A percentile compares a stretch with the other conserved stretches of the same genome.
Conservation (phyloP, 208 protist species). For the Zelonia costaricensis region DNA sequence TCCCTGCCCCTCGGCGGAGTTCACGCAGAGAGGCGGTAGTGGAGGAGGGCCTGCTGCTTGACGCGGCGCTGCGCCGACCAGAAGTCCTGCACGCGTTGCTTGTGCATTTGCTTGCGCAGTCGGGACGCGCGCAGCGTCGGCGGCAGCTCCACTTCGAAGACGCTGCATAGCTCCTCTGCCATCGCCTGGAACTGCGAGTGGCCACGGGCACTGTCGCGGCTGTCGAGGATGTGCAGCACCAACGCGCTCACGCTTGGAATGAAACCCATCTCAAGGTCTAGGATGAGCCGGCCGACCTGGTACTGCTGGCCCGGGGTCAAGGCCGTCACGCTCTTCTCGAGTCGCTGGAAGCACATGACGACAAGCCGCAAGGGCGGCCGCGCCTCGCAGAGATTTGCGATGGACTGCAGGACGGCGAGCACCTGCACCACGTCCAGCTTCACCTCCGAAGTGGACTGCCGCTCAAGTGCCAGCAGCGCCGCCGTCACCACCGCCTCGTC, state of each 20-base stretch:
- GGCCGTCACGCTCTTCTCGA: constrained; percentile 55
- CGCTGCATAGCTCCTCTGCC: constrained; percentile 73
- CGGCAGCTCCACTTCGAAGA: constrained; percentile 78
- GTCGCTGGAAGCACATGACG: constrained; percentile 51
- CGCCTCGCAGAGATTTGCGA: constrained; percentile 36
- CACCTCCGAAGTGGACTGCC: constrained; percentile 53
- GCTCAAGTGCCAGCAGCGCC: constrained; percentile 45
- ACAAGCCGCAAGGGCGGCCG: constrained; percentile 44
- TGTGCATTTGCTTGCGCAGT: constrained; percentile 50
- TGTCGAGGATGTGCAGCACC: constrained; percentile 74
- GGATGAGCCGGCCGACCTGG: constrained; percentile 49
- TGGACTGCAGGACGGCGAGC: constrained; percentile 61
- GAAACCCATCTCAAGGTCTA: constrained; percentile 88
- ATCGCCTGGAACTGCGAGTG: constrained; percentile 39
- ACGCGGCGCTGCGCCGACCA: constrained; percentile 23
- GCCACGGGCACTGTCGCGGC: constrained; percentile 52
- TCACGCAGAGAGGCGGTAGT: too few species aligned
- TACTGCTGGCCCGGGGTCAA: constrained; percentile 60
- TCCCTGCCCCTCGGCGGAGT: too few species aligned
- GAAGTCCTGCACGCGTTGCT: constrained; percentile 37
- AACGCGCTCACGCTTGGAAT: constrained; percentile 51
- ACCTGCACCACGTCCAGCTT: constrained; percentile 64
- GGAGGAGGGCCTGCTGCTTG: background rate
- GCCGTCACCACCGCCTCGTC: constrained; percentile 41
- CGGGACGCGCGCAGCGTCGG: constrained; percentile 41